Evolutionary conservation across 106 monocot genomes (phyloP).

Genomic region (Apostasia ramifera): DNA sequence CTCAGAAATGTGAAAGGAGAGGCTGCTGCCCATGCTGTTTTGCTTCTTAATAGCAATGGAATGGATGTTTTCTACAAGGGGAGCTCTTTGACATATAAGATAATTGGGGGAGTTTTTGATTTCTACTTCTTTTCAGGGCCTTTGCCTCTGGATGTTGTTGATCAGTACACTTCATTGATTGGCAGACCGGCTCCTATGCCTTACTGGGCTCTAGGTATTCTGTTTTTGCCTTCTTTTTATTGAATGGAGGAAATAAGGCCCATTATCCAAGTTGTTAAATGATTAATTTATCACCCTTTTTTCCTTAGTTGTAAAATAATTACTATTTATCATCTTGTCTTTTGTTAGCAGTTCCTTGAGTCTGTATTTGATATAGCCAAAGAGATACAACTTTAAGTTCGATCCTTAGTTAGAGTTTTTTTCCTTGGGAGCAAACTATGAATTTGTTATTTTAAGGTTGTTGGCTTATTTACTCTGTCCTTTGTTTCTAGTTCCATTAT

Average conservation of each 20-base stretch:
- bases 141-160: slow-evolving; percentile 57
- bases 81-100: slow-evolving; percentile 72
- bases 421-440: too few relatives aligned
- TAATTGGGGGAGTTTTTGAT: slow-evolving; percentile 89
- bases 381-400: too few relatives aligned
- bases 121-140: slow-evolving; percentile 91
- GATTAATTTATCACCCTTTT: too few relatives aligned
- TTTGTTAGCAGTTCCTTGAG: not conserved
- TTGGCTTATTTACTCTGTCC: too few relatives aligned
- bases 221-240: not conserved
- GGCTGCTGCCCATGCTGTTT: slow-evolving; percentile 55
- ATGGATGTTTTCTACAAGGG: slow-evolving; percentile 94
- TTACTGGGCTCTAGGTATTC: slow-evolving; percentile 90
- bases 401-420: too few relatives aligned
- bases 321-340: not conserved
- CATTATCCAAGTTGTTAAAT: too few relatives aligned
- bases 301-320: not conserved
- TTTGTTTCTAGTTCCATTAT: too few relatives aligned
- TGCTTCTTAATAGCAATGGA: slow-evolving; percentile 94
- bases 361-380: not conserved
- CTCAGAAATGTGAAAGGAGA: slow-evolving; percentile 51
- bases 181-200: slow-evolving; percentile 99
- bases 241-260: too few relatives aligned
- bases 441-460: too few relatives aligned
- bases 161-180: slow-evolving; percentile 80